Evolutionary conservation across 1,284 basidiomycete genomes (phyloP), one percentile per base, ranked within the genome.

Genomic region (Neonothopanus nambi): DNA sequence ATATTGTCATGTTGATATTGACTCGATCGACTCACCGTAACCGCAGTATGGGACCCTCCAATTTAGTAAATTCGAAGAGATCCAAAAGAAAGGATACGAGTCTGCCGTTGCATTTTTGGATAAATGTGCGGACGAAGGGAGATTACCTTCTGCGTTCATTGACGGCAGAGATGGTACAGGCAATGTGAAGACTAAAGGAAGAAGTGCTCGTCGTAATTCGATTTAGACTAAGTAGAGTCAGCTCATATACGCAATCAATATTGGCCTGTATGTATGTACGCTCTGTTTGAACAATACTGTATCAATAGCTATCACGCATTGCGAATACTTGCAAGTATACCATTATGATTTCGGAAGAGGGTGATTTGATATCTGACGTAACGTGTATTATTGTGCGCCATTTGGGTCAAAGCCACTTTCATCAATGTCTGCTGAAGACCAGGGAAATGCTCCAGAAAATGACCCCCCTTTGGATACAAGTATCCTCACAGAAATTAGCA

Each of bases 61-160:
- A 66, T 92, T 90, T 61, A 72, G 78, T 48, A 90, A 90, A 68
- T 93, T 87, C 60, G 89, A 91, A 60, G 88, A 93, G 64, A 89
- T 99, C 37, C 80, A 89, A 63, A 82, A 85, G 60, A 87, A 88
- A 64, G 96, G 97, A 0, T 91, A 95, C 65, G 68, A 79, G 7
- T 88, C 91, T 1, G 87, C 91, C 0, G 72, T 87, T 59, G 79
- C 86, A 51, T 81, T 90, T 57, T 68, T 99, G 38, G 79, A 84
- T 51, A 83, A 88, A 58, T 91, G 93, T 82, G 87, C 66, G 70
- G 17, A 68, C 64, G 54, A 70, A 71, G 51, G 51, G 13, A 43
- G 33, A 3, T 36, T 57, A 9, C 55, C 51, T 18, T 54, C 55
- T 18, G 48, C 51, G 17, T 40, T 53, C 15, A 53, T 57, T 37